These are phyloP conservation scores for Rosellinia necatrix DNA, from an alignment of 2,329 filamentous ascomycete genomes.

Conservation along the genomic window DNA sequence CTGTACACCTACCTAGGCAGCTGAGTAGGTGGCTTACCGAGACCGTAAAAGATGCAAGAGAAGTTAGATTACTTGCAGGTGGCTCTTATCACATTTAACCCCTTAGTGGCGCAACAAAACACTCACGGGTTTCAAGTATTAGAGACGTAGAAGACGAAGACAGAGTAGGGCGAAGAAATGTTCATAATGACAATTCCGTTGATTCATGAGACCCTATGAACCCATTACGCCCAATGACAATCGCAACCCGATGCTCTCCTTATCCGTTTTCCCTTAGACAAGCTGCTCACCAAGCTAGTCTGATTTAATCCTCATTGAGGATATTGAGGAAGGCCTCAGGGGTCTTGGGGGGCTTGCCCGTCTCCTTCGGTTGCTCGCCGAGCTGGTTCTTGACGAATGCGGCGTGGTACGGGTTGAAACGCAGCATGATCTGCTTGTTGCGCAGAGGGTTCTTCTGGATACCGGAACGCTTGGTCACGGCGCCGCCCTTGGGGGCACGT, in stretches of 20 bases:
- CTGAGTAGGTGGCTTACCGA: no score
- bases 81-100: neutral
- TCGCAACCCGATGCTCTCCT: constrained; percentile 32
- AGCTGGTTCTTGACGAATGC: constrained; percentile 87
- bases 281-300: constrained; percentile 45
- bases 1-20: no score
- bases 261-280: constrained; percentile 34
- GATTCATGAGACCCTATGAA: constrained; percentile 42
- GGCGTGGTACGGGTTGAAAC: constrained; percentile 96
- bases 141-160: neutral
- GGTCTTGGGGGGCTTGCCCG: constrained; percentile 60
- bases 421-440: constrained; percentile 98
- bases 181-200: constrained; percentile 40
- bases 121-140: neutral
- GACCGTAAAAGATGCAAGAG: no score
- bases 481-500: constrained; percentile 85
- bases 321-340: constrained; percentile 39
- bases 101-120: neutral
- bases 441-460: constrained; percentile 99
- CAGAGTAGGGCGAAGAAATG: constrained; percentile 23
- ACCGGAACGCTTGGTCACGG: constrained; percentile 83
- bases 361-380: constrained; percentile 69
- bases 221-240: constrained; percentile 42
- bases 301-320: constrained; percentile 39
- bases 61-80: no score